Percentiles rank a stretch among this genome's conserved stretches.
phyloP scores from a whole-genome alignment of 495 filamentous ascomycete genomes.

The Thozetella sp. region DNA sequence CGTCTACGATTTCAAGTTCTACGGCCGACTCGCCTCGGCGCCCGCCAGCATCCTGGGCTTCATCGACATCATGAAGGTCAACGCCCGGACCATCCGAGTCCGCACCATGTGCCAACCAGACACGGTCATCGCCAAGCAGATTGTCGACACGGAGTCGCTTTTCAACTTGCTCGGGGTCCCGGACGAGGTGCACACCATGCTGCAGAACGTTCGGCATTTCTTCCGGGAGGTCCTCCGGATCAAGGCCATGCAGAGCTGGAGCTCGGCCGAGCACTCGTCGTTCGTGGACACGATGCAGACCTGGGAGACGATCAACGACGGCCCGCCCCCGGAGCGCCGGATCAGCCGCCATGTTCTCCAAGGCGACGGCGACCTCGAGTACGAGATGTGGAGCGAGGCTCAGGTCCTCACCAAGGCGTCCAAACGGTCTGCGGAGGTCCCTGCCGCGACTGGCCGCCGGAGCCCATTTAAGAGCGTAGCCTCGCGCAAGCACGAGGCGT shows the following conservation, averaged over 20 bases:
- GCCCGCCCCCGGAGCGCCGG: background rate
- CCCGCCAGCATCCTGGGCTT: constrained; percentile 24
- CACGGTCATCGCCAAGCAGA: constrained; percentile 45
- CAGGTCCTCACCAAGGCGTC: background rate
- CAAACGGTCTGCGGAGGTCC: background rate
- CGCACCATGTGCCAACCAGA: constrained; percentile 49
- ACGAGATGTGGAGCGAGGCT: constrained; percentile 2
- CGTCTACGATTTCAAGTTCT: constrained; percentile 42
- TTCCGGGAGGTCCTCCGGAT: constrained; percentile 32
- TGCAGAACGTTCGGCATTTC: constrained; percentile 37
- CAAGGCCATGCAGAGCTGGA: background rate
- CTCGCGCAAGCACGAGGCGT: background rate
- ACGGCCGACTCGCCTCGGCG: constrained; percentile 27
- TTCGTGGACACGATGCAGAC: background rate
- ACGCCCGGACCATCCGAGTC: constrained; percentile 38
- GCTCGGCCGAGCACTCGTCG: background rate
- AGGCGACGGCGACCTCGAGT: background rate
- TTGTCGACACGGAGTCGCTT: constrained; percentile 39
- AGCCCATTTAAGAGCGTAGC: background rate
- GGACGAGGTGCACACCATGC: constrained; percentile 28
- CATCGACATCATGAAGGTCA: constrained; percentile 37
- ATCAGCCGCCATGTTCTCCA: background rate
- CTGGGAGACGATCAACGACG: background rate
- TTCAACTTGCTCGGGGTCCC: constrained; percentile 32
- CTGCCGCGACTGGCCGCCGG: background rate